These are phyloP conservation scores for Cordyceps fumosorosea DNA, from an alignment of 2,329 filamentous ascomycete genomes.

Conservation along the genomic window DNA sequence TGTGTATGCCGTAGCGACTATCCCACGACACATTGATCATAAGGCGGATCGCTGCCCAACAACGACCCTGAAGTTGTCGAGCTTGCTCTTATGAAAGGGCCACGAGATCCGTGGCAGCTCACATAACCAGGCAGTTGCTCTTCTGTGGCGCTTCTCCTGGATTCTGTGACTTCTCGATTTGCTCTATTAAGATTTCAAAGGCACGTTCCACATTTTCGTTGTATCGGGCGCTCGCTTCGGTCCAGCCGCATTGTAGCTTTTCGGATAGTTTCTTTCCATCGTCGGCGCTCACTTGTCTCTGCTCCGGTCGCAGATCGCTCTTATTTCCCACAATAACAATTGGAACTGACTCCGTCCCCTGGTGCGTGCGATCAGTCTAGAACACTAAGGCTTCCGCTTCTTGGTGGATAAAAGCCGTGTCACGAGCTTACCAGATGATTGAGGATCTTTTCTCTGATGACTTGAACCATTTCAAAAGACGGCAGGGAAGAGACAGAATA, in stretches of 20 bases:
- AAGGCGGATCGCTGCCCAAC: not conserved
- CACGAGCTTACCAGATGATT: constrained; percentile 74
- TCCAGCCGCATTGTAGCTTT: constrained; percentile 88
- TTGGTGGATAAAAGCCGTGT: not conserved
- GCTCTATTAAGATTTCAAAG: constrained; percentile 88
- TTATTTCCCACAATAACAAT: constrained; percentile 97
- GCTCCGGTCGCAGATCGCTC: constrained; percentile 84
- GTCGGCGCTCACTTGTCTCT: constrained; percentile 81
- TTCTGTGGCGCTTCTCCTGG: constrained; percentile 75
- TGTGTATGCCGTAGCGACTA: not conserved
- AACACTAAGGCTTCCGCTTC: not conserved
- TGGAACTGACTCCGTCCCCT: constrained; percentile 89
- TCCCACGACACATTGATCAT: not conserved
- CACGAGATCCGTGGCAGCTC: constrained; percentile 17
- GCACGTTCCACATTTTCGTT: constrained; percentile 90
- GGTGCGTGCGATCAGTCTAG: not conserved
- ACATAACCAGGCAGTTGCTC: constrained; percentile 85
- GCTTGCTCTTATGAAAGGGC: not conserved
- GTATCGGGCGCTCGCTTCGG: constrained; percentile 88
- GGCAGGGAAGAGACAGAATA: constrained; percentile 94
- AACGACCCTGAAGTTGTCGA: not conserved
- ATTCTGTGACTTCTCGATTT: constrained; percentile 93
- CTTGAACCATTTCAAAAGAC: constrained; percentile 94
- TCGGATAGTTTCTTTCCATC: constrained; percentile 80
- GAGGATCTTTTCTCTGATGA: constrained; percentile 94